A percentile compares a stretch with the other conserved stretches of the same genome.
Conservation (phyloP, 495 filamentous ascomycete species). For the Aspergillus affinis region DNA sequence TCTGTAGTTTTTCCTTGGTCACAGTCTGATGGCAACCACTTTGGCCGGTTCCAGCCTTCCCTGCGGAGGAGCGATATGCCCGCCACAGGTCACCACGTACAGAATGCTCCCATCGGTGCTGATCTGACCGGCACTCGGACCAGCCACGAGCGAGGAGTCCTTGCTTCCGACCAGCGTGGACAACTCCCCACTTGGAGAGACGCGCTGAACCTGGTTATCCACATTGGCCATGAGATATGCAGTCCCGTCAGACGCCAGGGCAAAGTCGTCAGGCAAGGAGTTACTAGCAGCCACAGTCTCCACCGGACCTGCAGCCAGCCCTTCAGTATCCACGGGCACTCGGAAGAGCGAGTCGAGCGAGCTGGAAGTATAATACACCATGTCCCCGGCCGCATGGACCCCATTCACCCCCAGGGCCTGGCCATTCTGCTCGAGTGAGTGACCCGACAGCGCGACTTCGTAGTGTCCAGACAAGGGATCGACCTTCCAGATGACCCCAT, state of each 20-base stretch:
- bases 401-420: conserved; percentile 42
- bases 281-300: conserved; percentile 30
- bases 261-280: conserved; percentile 34
- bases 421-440: conserved; percentile 26
- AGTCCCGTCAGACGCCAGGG: conserved; percentile 33
- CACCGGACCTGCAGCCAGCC: conserved; percentile 24
- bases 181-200: too few species aligned
- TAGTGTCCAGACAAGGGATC: conserved; percentile 34
- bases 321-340: conserved; percentile 29
- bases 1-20: neutral
- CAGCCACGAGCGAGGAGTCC: conserved; percentile 29
- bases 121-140: conserved; percentile 28
- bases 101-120: conserved; percentile 24
- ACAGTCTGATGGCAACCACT: conserved; percentile 15
- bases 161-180: conserved; percentile 22
- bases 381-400: conserved; percentile 25
- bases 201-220: conserved; percentile 24
- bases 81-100: conserved; percentile 33
- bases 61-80: conserved; percentile 28
- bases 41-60: conserved; percentile 33
- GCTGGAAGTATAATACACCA: conserved; percentile 43
- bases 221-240: conserved; percentile 36
- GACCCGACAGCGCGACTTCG: conserved; percentile 24
- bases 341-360: conserved; percentile 33
- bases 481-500: conserved; percentile 36